phyloP scores from a whole-genome alignment of 2,329 filamentous ascomycete genomes.

The Exophiala aquamarina region DNA sequence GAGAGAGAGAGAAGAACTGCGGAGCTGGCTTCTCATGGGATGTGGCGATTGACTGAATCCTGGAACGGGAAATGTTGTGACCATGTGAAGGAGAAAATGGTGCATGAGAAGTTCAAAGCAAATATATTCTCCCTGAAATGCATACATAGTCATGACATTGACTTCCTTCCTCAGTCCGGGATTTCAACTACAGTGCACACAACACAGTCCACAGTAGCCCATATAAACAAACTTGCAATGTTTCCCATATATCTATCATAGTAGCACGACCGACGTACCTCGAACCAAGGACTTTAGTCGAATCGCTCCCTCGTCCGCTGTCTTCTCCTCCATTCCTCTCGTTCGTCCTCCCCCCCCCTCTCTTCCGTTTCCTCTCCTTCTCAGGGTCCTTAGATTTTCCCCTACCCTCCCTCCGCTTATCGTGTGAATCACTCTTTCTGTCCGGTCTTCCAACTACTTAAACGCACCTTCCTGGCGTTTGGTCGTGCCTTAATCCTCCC shows the following conservation, averaged over 20 bases:
- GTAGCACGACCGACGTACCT: too few species aligned
- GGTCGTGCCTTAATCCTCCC: conserved; percentile 11
- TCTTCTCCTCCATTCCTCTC: too few species aligned
- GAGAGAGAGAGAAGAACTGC: neutral
- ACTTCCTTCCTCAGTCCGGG: too few species aligned
- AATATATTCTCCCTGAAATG: too few species aligned
- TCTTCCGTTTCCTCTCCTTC: conserved; percentile 9
- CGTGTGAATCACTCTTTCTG: conserved; percentile 13
- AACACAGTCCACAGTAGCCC: too few species aligned
- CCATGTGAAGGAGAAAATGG: neutral
- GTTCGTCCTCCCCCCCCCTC: conserved; percentile 12
- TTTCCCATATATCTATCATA: too few species aligned
- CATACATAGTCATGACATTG: too few species aligned
- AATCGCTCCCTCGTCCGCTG: too few species aligned
- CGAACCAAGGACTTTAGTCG: too few species aligned
- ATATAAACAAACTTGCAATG: too few species aligned
- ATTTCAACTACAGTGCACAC: too few species aligned
- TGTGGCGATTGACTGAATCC: too few species aligned
- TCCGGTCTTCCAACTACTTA: conserved; percentile 15
- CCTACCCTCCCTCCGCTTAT: conserved; percentile 16
- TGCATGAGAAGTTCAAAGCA: neutral
- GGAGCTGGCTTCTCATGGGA: neutral
- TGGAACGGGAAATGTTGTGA: neutral
- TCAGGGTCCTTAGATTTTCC: conserved; percentile 12
- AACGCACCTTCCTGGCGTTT: conserved; percentile 16